Conservation (phyloP, 208 protist species). For the Naegleria lovaniensis region DNA sequence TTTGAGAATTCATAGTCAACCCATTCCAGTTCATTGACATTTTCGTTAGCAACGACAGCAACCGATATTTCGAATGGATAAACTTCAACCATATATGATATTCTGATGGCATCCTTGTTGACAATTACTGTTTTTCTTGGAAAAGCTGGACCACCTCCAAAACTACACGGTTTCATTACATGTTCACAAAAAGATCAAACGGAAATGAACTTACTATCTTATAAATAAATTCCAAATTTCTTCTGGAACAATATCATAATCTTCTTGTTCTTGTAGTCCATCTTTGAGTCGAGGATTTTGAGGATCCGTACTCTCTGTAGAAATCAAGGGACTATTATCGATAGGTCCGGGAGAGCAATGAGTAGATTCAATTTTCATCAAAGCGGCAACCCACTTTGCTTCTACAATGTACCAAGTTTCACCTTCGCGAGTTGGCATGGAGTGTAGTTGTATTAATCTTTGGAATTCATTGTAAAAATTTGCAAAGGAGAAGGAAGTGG, state of each 20-base stretch:
- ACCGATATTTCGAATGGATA: neutral
- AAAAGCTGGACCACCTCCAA: slow-evolving; percentile 5
- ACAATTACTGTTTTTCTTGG: neutral
- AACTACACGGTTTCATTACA: neutral
- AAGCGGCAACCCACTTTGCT: neutral
- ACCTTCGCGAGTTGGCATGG: neutral
- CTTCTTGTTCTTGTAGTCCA: neutral
- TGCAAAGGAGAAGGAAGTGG: neutral
- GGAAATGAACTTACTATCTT: neutral
- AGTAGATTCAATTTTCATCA: neutral
- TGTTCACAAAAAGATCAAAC: neutral
- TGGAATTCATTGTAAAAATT: no score
- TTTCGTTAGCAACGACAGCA: neutral
- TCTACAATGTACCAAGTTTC: neutral
- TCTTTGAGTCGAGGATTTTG: neutral
- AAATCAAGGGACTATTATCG: neutral
- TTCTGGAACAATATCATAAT: neutral
- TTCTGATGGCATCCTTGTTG: neutral
- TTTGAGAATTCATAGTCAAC: slow-evolving; percentile 7
- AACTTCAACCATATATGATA: neutral
- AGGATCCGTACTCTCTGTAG: neutral
- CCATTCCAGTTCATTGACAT: neutral
- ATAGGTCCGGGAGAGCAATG: neutral
- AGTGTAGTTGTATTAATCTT: no score
- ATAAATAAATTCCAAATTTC: neutral